phyloP scores from a whole-genome alignment of 352 stramenopile genomes.

The Aphanomyces cochlioides region DNA sequence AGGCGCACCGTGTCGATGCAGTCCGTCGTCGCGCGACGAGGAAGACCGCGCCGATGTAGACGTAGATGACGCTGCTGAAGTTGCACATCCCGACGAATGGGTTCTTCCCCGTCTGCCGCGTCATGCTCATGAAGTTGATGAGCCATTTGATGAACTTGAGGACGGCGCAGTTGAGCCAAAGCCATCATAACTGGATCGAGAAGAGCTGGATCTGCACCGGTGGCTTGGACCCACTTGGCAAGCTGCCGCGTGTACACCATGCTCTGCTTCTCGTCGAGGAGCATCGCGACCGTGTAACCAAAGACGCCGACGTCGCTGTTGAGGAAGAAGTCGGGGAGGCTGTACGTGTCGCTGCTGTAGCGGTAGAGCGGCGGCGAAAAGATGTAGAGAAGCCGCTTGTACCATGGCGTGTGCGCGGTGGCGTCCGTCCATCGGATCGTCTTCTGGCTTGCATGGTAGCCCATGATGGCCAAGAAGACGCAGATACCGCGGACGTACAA shows the following conservation, averaged over 20 bases:
- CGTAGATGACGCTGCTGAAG: conserved; percentile 5
- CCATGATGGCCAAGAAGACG: conserved; percentile 9
- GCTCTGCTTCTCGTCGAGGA: conserved; percentile 9
- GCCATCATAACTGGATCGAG: neutral
- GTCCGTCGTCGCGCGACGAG: neutral
- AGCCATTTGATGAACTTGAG: conserved; percentile 6
- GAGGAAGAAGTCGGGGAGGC: conserved; percentile 15
- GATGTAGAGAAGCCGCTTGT: neutral
- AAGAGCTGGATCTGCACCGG: neutral
- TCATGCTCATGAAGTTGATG: neutral
- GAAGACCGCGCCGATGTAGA: conserved; percentile 5
- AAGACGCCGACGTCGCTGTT: conserved; percentile 24
- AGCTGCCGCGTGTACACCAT: neutral
- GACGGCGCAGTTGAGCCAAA: conserved; percentile 19
- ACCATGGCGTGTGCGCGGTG: neutral
- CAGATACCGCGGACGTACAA: neutral
- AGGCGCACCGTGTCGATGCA: neutral
- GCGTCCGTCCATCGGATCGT: conserved; percentile 20
- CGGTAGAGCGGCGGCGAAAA: conserved; percentile 13
- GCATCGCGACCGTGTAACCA: neutral
- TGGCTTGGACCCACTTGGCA: neutral
- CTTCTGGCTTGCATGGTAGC: conserved; percentile 8
- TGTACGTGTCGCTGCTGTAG: conserved; percentile 4
- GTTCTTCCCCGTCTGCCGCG: neutral
- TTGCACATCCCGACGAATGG: neutral